Conservation (phyloP, 441 rosid genomes). For the Adansonia grandidieri region DNA sequence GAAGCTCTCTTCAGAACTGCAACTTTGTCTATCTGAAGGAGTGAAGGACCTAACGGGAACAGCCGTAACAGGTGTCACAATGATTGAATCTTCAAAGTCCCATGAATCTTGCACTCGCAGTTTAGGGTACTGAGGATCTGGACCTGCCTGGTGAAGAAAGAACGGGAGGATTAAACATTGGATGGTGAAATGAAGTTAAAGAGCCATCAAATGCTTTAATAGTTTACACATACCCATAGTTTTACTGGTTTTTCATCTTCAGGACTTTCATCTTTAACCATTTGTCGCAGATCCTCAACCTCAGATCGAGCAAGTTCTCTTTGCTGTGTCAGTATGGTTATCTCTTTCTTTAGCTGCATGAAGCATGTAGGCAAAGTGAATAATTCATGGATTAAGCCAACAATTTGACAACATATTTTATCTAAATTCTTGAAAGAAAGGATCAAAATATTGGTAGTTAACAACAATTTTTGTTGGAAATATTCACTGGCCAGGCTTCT, state of each 20-base stretch:
- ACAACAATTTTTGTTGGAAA: not conserved
- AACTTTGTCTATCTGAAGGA: constrained; percentile 60
- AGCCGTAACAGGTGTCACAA: constrained; percentile 40
- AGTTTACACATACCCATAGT: constrained; percentile 37
- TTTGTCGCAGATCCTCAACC: constrained; percentile 61
- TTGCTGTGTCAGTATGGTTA: constrained; percentile 54
- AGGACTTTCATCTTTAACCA: constrained; percentile 46
- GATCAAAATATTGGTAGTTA: constrained; percentile 11
- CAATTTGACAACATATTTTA: constrained; percentile 2
- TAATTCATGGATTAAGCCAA: constrained; percentile 21
- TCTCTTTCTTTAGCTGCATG: constrained; percentile 75
- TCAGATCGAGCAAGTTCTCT: constrained; percentile 61
- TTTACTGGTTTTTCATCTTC: constrained; percentile 48
- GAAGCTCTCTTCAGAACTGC: constrained; percentile 61
- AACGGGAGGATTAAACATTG: constrained; percentile 9
- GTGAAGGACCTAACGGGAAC: constrained; percentile 44
- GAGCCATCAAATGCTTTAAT: constrained; percentile 12
- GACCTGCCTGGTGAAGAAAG: constrained; percentile 51
- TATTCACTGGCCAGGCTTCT: not conserved
- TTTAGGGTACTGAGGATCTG: constrained; percentile 69
- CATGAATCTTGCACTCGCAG: constrained; percentile 73
- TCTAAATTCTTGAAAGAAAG: constrained; percentile 10
- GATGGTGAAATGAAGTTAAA: constrained; percentile 15
- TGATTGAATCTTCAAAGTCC: constrained; percentile 53
- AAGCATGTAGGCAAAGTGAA: constrained; percentile 24